Evolutionary conservation across 345 rosid species (phyloP).

Genomic region (Eucalyptus microcorys): DNA sequence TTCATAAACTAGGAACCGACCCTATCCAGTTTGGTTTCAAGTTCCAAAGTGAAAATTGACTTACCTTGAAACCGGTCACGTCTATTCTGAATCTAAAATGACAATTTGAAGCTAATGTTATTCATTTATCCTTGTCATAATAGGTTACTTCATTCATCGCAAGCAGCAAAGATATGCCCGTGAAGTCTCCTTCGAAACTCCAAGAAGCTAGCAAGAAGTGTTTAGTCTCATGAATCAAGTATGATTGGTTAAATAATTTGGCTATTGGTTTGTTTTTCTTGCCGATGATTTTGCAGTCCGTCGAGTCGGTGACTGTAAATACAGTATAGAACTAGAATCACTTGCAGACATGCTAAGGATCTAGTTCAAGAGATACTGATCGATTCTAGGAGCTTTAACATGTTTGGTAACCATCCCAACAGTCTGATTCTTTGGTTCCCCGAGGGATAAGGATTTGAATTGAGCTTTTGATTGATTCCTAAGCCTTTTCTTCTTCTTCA

Average conservation of each 20-base stretch:
- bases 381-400: neutral
- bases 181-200: neutral
- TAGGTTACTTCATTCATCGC: neutral
- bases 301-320: neutral
- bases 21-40: too few relatives aligned
- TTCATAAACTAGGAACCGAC: too few relatives aligned
- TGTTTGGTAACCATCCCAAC: too few relatives aligned
- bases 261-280: neutral
- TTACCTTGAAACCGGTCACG: accelerated
- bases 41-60: too few relatives aligned
- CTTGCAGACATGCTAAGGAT: neutral
- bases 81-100: neutral
- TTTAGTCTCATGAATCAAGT: neutral
- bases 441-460: too few relatives aligned
- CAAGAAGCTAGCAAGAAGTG: neutral
- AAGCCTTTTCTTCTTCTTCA: too few relatives aligned
- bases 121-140: neutral
- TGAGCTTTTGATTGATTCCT: too few relatives aligned
- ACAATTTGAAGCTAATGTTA: neutral
- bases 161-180: neutral
- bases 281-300: neutral
- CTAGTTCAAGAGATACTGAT: neutral
- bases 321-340: neutral
- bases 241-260: neutral
- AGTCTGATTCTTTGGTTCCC: too few relatives aligned